Percentiles rank a stretch among this genome's conserved stretches.
These are phyloP conservation scores for Mortierella sp. DNA, from an alignment of 371 early-diverging fungal genomes.

Conservation along the genomic window DNA sequence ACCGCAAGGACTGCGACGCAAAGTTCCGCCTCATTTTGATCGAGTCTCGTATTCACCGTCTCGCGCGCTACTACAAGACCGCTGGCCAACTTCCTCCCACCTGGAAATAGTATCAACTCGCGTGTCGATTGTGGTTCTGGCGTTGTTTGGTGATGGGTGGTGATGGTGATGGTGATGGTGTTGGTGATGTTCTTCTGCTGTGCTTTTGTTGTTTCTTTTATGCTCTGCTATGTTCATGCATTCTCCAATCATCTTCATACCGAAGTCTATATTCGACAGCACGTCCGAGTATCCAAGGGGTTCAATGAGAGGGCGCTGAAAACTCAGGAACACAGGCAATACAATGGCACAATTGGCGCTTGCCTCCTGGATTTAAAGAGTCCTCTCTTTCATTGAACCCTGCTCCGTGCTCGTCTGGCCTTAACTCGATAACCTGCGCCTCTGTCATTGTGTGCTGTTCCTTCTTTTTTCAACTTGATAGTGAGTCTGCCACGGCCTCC, in stretches of 20 bases:
- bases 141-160: not conserved
- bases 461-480: constrained; percentile 53
- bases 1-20: constrained; percentile 99
- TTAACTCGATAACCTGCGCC: not conserved
- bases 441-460: constrained; percentile 16
- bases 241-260: not conserved
- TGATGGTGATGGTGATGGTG: constrained; percentile 32
- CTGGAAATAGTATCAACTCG: constrained; percentile 92
- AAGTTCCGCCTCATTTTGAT: constrained; percentile 99
- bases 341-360: not conserved
- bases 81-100: constrained; percentile 96
- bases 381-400: no score
- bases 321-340: not conserved
- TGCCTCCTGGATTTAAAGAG: not conserved
- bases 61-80: constrained; percentile 99
- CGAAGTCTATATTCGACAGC: constrained; percentile 21
- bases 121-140: not conserved
- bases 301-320: no score
- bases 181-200: constrained; percentile 58
- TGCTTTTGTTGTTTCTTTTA: not conserved
- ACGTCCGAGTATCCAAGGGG: constrained; percentile 16
- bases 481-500: constrained; percentile 88
- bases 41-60: constrained; percentile 99
- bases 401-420: not conserved
- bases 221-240: no score